These are phyloP conservation scores for Podaxis pistillaris DNA, from an alignment of 768 basidiomycete genomes.

Conservation along the genomic window DNA sequence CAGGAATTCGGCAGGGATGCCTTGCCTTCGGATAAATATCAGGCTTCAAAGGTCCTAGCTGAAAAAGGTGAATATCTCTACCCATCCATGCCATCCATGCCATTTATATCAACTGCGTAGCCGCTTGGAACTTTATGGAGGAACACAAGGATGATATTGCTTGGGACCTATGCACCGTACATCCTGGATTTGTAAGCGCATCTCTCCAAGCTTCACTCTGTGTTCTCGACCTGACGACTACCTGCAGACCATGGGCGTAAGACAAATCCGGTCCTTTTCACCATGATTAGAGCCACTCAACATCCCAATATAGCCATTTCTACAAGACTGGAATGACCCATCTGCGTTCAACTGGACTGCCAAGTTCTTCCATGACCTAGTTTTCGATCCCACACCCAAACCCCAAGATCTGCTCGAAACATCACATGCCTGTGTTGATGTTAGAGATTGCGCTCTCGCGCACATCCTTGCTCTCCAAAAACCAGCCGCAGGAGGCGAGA, in stretches of 20 bases:
- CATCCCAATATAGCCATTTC: not conserved
- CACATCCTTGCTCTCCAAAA: conserved; percentile 12
- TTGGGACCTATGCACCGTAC: conserved; percentile 12
- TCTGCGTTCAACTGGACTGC: conserved; percentile 2
- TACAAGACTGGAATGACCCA: conserved; percentile 10
- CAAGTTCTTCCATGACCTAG: conserved; percentile 9
- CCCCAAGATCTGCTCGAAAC: not conserved
- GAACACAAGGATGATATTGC: conserved; percentile 7
- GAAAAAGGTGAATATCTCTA: conserved; percentile 1
- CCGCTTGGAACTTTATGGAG: conserved; percentile 9
- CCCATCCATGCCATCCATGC: not conserved
- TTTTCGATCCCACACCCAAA: conserved; percentile 2
- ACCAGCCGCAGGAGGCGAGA: conserved; percentile 11
- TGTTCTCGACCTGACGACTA: not conserved
- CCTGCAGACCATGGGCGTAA: conserved; percentile 9
- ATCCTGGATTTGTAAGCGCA: conserved; percentile 4
- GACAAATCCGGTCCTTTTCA: not conserved
- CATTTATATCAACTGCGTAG: not conserved
- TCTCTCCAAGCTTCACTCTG: not conserved
- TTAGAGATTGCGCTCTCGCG: conserved; percentile 9
- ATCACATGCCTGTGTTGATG: conserved; percentile 3
- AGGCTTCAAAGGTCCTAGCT: conserved; percentile 8
- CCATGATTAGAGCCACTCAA: not conserved
- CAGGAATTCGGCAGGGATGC: conserved; percentile 5
- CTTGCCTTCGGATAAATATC: conserved; percentile 4